These are phyloP conservation scores for Colletotrichum incanum DNA, from an alignment of 2,329 filamentous ascomycete species.

Conservation along the genomic window DNA sequence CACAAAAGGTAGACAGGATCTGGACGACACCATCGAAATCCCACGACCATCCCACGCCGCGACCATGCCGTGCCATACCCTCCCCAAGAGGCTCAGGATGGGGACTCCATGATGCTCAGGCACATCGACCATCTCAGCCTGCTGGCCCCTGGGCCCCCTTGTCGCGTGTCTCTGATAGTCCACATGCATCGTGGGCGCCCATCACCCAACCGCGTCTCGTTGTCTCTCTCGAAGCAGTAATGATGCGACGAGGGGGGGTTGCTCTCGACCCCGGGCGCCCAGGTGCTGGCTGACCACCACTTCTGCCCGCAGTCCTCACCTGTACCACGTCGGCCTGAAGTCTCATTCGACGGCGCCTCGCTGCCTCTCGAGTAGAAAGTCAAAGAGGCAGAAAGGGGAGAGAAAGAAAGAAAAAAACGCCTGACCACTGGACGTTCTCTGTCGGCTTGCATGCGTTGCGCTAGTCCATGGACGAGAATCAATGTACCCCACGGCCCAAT, in stretches of 20 bases:
- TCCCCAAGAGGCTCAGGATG: not conserved
- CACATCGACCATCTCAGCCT: constrained; percentile 9
- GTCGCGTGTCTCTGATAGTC: constrained; percentile 3
- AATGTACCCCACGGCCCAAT: not conserved
- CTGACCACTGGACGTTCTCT: not conserved
- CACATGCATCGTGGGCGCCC: not conserved
- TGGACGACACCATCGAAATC: not conserved
- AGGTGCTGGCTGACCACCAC: constrained; percentile 28
- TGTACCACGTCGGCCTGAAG: constrained; percentile 19
- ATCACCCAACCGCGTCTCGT: constrained; percentile 14
- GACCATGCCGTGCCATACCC: not conserved
- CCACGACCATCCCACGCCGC: constrained; percentile 9
- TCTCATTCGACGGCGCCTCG: constrained; percentile 12
- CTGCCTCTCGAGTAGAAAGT: constrained; percentile 1
- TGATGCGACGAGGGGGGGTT: constrained; percentile 5
- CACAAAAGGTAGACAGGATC: not conserved
- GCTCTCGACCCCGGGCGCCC: not conserved
- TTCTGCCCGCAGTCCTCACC: not conserved
- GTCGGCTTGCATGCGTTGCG: constrained; percentile 6
- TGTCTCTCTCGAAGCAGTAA: constrained; percentile 19
- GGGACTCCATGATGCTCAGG: constrained; percentile 14
- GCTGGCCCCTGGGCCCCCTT: not conserved
- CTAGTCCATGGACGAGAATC: not conserved
- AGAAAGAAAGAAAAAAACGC: constrained; percentile 29
- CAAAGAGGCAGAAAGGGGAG: no score